Percentiles rank a stretch among this genome's conserved stretches.
These are phyloP conservation scores for Hyaloscypha finlandica DNA, from an alignment of 495 filamentous ascomycete genomes.

Conservation along the genomic window DNA sequence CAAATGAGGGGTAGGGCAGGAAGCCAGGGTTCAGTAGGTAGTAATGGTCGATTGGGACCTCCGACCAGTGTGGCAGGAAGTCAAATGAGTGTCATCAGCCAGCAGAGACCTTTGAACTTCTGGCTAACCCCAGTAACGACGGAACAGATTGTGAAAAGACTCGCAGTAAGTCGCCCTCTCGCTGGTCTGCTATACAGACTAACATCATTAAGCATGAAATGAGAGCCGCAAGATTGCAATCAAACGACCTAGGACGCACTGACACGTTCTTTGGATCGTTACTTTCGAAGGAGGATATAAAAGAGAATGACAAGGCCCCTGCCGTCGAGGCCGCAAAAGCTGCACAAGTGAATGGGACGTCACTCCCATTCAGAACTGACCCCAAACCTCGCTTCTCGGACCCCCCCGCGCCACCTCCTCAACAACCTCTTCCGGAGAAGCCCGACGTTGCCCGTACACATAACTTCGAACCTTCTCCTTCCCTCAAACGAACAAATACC, in stretches of 20 bases:
- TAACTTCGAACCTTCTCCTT: conserved; percentile 48
- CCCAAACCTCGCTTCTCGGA: conserved; percentile 78
- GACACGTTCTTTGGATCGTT: conserved; percentile 77
- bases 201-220: conserved; percentile 68
- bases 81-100: conserved; percentile 56
- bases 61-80: conserved; percentile 48
- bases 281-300: conserved; percentile 70
- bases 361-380: conserved; percentile 51
- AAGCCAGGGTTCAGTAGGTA: conserved; percentile 68
- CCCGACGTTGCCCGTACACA: conserved; percentile 62
- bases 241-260: conserved; percentile 79
- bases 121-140: conserved; percentile 89
- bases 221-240: conserved; percentile 82
- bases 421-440: conserved; percentile 88
- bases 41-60: conserved; percentile 55
- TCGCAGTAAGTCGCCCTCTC: conserved; percentile 67
- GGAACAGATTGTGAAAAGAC: conserved; percentile 90
- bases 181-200: neutral
- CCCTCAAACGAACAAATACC: conserved; percentile 72
- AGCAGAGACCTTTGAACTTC: conserved; percentile 71
- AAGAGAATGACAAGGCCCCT: conserved; percentile 57
- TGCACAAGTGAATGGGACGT: conserved; percentile 41
- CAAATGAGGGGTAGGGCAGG: conserved; percentile 67
- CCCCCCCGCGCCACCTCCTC: conserved; percentile 86
- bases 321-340: conserved; percentile 41